phyloP scores from a whole-genome alignment of 106 monocot genomes.

The Allium cepa region DNA sequence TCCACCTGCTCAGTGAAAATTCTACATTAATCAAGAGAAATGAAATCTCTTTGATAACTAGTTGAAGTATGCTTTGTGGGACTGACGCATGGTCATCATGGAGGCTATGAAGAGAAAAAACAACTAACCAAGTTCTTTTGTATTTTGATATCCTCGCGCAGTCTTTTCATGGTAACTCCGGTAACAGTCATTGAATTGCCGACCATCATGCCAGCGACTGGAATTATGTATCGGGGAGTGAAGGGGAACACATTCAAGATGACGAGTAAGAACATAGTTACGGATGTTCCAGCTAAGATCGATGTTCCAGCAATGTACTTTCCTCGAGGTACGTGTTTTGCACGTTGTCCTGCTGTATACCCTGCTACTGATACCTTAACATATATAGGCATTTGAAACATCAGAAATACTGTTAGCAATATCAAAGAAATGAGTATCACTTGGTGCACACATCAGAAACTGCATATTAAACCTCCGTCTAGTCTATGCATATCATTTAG shows the following conservation, averaged over 20 bases:
- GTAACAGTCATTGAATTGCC: constrained; percentile 94
- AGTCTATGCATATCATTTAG: too few species aligned
- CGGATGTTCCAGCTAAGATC: constrained; percentile 65
- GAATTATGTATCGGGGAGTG: constrained; percentile 86
- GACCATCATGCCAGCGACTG: constrained; percentile 94
- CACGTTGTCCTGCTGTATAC: constrained; percentile 81
- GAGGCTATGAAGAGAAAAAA: not conserved
- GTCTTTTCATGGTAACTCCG: constrained; percentile 91
- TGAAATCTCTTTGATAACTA: too few species aligned
- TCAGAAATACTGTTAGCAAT: too few species aligned
- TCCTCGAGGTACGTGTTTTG: constrained; percentile 77
- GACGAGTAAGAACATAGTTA: constrained; percentile 79
- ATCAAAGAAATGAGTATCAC: too few species aligned
- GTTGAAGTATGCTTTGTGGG: too few species aligned
- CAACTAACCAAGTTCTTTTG: constrained; percentile 55
- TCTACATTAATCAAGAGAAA: too few species aligned
- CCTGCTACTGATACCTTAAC: constrained; percentile 73
- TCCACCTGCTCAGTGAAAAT: constrained; percentile 43
- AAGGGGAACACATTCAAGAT: constrained; percentile 82
- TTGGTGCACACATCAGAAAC: too few species aligned
- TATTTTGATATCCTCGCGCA: constrained; percentile 79
- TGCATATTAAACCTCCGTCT: too few species aligned
- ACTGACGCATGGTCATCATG: too few species aligned
- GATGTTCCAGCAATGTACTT: constrained; percentile 69
- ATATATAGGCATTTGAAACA: not conserved